These are phyloP conservation scores for Populus ilicifolia DNA, from an alignment of 345 rosid species.

Conservation along the genomic window DNA sequence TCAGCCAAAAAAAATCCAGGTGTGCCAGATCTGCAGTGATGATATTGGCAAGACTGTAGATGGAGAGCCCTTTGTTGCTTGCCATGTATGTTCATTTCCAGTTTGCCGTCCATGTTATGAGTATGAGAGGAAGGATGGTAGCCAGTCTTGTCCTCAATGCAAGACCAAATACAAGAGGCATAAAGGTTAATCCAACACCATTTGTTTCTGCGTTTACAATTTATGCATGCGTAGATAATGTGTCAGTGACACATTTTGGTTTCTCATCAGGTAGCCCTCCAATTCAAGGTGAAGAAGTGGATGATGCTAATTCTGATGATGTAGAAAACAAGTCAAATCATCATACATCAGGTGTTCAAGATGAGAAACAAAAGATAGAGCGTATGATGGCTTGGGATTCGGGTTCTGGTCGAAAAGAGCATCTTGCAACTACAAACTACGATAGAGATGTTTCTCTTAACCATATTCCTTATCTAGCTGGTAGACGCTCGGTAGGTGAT, in stretches of 20 bases:
- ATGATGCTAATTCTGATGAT: conserved; percentile 8
- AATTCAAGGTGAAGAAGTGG: conserved; percentile 18
- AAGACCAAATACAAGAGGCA: conserved; percentile 39
- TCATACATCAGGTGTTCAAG: conserved; percentile 1
- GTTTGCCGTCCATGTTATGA: conserved; percentile 45
- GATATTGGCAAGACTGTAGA: conserved; percentile 25
- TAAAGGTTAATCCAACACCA: conserved; percentile 20
- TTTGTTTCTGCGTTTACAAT: not conserved
- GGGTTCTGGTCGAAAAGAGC: conserved; percentile 23
- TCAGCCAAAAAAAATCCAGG: conserved; percentile 15
- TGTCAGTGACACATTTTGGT: not conserved
- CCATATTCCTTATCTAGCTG: conserved; percentile 30
- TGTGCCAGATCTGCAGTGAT: conserved; percentile 41
- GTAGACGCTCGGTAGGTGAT: conserved; percentile 28
- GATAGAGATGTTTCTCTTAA: conserved; percentile 29
- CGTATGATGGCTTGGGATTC: conserved; percentile 24
- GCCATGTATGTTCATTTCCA: conserved; percentile 39
- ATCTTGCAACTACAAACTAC: conserved; percentile 20
- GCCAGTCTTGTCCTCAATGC: conserved; percentile 41
- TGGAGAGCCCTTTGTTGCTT: conserved; percentile 37
- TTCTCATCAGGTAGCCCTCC: conserved; percentile 21
- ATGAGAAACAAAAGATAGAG: conserved; percentile 24
- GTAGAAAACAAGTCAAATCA: conserved; percentile 9
- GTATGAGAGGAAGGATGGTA: conserved; percentile 43
- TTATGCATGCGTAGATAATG: not conserved